Evolutionary conservation across 2,329 filamentous ascomycete species (phyloP), one percentile per base, ranked within the genome.

Genomic region (Ciborinia camelliae): DNA sequence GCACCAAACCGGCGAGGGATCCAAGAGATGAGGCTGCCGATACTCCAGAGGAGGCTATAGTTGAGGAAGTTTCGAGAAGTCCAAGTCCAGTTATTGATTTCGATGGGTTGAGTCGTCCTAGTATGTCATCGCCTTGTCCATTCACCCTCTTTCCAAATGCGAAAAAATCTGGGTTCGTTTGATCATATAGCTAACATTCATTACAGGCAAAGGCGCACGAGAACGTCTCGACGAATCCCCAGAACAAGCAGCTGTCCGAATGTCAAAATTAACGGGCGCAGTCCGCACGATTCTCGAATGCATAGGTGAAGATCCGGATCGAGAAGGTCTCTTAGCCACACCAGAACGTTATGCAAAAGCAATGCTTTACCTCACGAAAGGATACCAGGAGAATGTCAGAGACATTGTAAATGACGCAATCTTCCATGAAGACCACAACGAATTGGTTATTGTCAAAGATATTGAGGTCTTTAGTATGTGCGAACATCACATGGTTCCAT

Each of bases 401-500:
- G 91, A 96, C 75, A 90, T 98, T 70, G 91, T 98, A 68, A 98
- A 98, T 76, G 86, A 89, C 64, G 95, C 95, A 23, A 90, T 98
- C 62, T 99, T 99, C 79, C 90, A 97, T 73, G 95, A 98, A 77
- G 92, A 94, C 68, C 94, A 98, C 75, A 95, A 97, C 74, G 95
- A 99, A 78, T 85, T 99, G 80, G 93, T 99, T 37, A 97, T 98
- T 73, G 92, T 99, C 66, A 97, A 96, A 79, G 93, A 98, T 74
- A 98, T 99, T 73, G 93, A 97, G 75, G 86, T 98, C 15, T 96
- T 92, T 77, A 94, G 90, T 69, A 81, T 98, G 51, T 99, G 95
- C 81, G 95, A 99, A 80, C 95, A 99, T 77, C 95, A 99, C 75
- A 84, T 99, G 75, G 94, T 99, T 9, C 95, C 95, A 0, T 99